Conservation (phyloP, 2,329 filamentous ascomycete species). For the Colletotrichum tamarilloi region DNA sequence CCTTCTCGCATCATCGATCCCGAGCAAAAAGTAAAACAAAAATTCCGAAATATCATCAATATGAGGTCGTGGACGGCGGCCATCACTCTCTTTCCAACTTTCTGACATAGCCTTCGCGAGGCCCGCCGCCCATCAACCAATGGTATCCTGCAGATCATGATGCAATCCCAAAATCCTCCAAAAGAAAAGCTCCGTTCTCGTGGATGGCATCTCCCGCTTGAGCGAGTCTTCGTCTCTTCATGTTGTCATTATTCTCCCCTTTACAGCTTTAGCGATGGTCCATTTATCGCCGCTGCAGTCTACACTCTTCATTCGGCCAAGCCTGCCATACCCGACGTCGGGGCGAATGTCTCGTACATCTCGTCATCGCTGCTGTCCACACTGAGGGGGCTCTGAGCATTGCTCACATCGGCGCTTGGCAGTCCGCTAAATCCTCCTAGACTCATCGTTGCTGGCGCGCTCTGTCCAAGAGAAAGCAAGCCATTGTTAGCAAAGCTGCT, state of each 20-base stretch:
- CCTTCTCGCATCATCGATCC: slow-evolving; percentile 16
- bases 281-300: background rate
- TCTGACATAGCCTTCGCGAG: background rate
- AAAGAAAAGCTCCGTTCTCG: background rate
- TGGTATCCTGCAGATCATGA: slow-evolving; percentile 30
- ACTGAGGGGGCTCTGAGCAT: slow-evolving; percentile 62
- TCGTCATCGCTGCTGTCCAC: slow-evolving; percentile 67
- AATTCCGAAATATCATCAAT: slow-evolving; percentile 26
- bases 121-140: slow-evolving; percentile 6
- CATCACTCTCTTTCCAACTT: background rate
- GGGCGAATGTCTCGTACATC: slow-evolving; percentile 60
- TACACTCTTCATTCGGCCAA: slow-evolving; percentile 38
- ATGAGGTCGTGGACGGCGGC: background rate
- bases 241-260: slow-evolving; percentile 8
- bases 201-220: background rate
- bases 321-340: slow-evolving; percentile 47
- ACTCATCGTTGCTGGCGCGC: slow-evolving; percentile 31
- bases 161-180: slow-evolving; percentile 5
- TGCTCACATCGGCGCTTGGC: slow-evolving; percentile 60
- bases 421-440: slow-evolving; percentile 54
- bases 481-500: slow-evolving; percentile 46
- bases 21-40: background rate
- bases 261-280: background rate
- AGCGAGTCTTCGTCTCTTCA: slow-evolving; percentile 18
- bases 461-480: slow-evolving; percentile 33